phyloP scores from a whole-genome alignment of 331 rosid species.

The Stylosanthes scabra region DNA sequence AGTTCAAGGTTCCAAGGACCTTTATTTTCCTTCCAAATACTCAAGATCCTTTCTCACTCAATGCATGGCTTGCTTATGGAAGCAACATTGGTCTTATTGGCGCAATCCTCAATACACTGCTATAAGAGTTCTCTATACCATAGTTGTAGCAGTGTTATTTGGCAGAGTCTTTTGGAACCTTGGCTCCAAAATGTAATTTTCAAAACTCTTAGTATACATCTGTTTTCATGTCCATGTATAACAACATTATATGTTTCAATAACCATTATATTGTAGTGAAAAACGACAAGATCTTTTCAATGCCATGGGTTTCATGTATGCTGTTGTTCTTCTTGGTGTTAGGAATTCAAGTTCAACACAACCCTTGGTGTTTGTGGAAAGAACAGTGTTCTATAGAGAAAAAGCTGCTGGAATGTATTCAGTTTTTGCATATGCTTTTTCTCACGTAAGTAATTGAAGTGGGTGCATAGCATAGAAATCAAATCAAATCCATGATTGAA shows the following conservation, averaged over 20 bases:
- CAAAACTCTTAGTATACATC: background rate
- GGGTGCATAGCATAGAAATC: too few relatives aligned
- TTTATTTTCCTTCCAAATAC: constrained; percentile 54
- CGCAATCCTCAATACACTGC: constrained; percentile 66
- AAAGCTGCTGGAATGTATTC: constrained; percentile 78
- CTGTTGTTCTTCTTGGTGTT: constrained; percentile 61
- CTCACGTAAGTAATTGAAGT: constrained; percentile 57
- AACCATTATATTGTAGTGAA: constrained; percentile 40
- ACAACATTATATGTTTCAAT: background rate
- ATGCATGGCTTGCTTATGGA: constrained; percentile 76
- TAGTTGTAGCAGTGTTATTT: constrained; percentile 43
- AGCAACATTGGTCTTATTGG: constrained; percentile 73
- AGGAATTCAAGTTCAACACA: constrained; percentile 56
- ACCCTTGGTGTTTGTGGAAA: constrained; percentile 59
- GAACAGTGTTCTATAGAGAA: constrained; percentile 72
- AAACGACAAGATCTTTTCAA: constrained; percentile 56
- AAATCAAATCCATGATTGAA: too few relatives aligned
- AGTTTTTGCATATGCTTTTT: constrained; percentile 64
- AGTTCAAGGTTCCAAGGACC: constrained; percentile 59
- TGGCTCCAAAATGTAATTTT: constrained; percentile 62
- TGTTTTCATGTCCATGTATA: constrained; percentile 2
- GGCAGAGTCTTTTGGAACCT: constrained; percentile 79
- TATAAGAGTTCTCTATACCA: constrained; percentile 46
- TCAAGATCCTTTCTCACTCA: constrained; percentile 61
- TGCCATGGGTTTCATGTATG: constrained; percentile 73